Evolutionary conservation across 495 filamentous ascomycete genomes (phyloP).

Genomic region (Collariella sp.): DNA sequence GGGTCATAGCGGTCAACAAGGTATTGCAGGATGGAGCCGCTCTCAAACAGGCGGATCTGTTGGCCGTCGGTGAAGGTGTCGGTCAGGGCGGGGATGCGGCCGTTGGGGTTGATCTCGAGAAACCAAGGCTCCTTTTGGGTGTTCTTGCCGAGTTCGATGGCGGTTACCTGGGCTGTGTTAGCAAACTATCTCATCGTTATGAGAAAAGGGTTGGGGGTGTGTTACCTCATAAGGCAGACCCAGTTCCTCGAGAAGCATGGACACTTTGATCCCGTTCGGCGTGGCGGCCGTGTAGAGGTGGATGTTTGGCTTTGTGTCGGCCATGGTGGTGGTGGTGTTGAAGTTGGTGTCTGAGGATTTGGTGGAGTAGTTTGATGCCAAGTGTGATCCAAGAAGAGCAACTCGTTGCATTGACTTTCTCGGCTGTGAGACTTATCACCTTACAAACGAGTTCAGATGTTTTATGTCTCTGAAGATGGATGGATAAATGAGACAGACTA

Average conservation of each 20-base stretch:
- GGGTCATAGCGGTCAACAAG: constrained; percentile 71
- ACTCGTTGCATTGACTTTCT: background rate
- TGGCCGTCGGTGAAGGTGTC: constrained; percentile 67
- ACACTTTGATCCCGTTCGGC: constrained; percentile 73
- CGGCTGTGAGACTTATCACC: background rate
- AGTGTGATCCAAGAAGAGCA: constrained; percentile 8
- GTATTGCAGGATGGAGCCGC: constrained; percentile 80
- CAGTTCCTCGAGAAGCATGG: constrained; percentile 84
- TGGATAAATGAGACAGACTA: too few species aligned
- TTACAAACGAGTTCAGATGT: too few species aligned
- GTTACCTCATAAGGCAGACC: constrained; percentile 54
- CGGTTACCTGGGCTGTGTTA: constrained; percentile 40
- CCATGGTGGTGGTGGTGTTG: constrained; percentile 9
- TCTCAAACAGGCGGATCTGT: constrained; percentile 71
- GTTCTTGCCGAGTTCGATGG: constrained; percentile 63
- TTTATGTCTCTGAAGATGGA: too few species aligned
- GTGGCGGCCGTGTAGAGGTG: constrained; percentile 52
- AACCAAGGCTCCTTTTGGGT: constrained; percentile 72
- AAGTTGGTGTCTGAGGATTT: background rate
- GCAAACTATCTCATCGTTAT: background rate
- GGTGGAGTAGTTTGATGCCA: background rate
- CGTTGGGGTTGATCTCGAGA: constrained; percentile 87
- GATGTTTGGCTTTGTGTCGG: constrained; percentile 28
- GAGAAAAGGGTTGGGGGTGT: too few species aligned
- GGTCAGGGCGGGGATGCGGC: constrained; percentile 85